Conservation (phyloP, 2,329 filamentous ascomycete species). For the Coniosporium tulheliwenetii region DNA sequence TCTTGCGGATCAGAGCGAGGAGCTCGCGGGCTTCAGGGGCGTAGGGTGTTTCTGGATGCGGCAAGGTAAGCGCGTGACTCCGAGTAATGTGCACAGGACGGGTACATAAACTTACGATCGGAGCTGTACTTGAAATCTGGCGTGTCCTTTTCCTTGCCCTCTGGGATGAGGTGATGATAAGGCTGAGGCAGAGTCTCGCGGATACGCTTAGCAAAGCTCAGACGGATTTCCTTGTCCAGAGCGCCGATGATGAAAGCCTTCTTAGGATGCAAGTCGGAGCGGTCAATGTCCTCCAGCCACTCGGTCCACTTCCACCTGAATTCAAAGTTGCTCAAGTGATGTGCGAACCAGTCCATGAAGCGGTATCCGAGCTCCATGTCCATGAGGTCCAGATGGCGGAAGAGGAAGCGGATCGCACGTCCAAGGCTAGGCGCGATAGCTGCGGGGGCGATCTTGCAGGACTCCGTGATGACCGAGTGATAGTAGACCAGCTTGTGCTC, state of each 20-base stretch:
- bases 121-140: slow-evolving; percentile 84
- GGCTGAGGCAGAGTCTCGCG: slow-evolving; percentile 79
- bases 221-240: slow-evolving; percentile 88
- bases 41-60: slow-evolving; percentile 54
- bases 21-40: slow-evolving; percentile 72
- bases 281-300: slow-evolving; percentile 75
- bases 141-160: slow-evolving; percentile 87
- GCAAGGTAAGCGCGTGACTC: slow-evolving; percentile 6
- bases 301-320: slow-evolving; percentile 99
- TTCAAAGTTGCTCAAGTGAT: slow-evolving; percentile 96
- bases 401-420: slow-evolving; percentile 81
- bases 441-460: slow-evolving; percentile 87
- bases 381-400: slow-evolving; percentile 65
- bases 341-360: slow-evolving; percentile 95
- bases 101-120: slow-evolving; percentile 50
- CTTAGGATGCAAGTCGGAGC: slow-evolving; percentile 64
- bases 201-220: slow-evolving; percentile 92
- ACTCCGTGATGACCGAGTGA: slow-evolving; percentile 84
- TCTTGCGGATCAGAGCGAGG: slow-evolving; percentile 62
- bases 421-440: slow-evolving; percentile 93
- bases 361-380: slow-evolving; percentile 76
- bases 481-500: slow-evolving; percentile 96
- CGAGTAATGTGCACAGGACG: too few species aligned
- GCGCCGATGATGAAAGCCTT: slow-evolving; percentile 88
- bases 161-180: slow-evolving; percentile 66